phyloP scores from a whole-genome alignment of 495 filamentous ascomycete species.

The Immersiella caudata region DNA sequence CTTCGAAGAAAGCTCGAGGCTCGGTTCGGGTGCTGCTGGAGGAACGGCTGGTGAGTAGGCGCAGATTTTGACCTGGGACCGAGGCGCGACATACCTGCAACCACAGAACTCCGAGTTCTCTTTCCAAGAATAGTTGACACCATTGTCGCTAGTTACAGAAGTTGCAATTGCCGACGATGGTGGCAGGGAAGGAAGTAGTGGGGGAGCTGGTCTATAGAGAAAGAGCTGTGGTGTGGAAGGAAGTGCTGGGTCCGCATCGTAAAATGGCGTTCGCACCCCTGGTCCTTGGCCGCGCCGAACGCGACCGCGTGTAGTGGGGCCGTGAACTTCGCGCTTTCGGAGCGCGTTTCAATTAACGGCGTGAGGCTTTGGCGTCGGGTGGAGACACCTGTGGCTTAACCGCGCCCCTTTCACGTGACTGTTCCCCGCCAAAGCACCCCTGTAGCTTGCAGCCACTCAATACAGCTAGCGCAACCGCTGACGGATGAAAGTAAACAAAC shows the following conservation, averaged over 20 bases:
- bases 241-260: conserved; percentile 9
- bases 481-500: conserved; percentile 34
- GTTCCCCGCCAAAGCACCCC: background rate
- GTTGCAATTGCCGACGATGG: conserved; percentile 25
- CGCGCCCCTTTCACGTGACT: background rate
- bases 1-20: conserved; percentile 51
- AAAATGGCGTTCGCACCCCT: conserved; percentile 21
- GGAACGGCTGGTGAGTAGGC: conserved; percentile 26
- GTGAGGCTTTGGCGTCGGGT: conserved; percentile 2
- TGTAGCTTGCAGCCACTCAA: background rate
- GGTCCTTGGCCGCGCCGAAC: conserved; percentile 22
- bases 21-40: conserved; percentile 32
- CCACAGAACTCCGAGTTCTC: conserved; percentile 61
- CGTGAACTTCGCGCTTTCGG: conserved; percentile 10
- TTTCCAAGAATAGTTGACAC: conserved; percentile 70
- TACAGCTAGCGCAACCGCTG: background rate
- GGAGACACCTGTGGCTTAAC: background rate
- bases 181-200: conserved; percentile 27
- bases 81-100: conserved; percentile 58
- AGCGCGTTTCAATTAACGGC: conserved; percentile 35
- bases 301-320: conserved; percentile 33
- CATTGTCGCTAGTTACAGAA: conserved; percentile 50
- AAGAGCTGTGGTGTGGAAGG: conserved; percentile 20
- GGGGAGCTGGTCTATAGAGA: conserved; percentile 30
- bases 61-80: conserved; percentile 15